Evolutionary conservation across 495 filamentous ascomycete genomes (phyloP), one percentile per base, ranked within the genome.

Genomic region (Xylaria cubensis): DNA sequence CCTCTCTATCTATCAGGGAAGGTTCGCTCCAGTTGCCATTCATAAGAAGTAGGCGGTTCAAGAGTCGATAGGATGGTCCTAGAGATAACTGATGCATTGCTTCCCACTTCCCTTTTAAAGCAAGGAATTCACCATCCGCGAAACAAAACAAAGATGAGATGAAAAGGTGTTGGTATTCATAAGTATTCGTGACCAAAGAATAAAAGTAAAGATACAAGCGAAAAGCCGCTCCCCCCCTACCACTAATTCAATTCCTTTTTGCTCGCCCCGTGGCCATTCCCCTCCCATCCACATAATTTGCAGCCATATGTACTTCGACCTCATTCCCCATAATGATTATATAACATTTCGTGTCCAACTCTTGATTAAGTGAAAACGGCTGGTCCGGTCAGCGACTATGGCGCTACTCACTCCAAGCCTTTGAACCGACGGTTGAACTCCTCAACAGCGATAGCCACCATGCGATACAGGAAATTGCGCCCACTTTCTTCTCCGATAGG

Each of bases 401-500:
- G n/a, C 36, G 12, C 15, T 24, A 39, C 32, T 50, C 24, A 55
- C 15, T 69, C 58, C 55, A 82, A 74, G 3, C 85, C 82, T 74
- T 77, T 77, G 48, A 86, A 89, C 65, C 86, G 78, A 36, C 86
- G 81, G 73, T 90, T 90, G 53, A 87, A 90, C 78, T 88, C 87
- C 69, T 87, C 83, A 9, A 90, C 88, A 34, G 87, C 88, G 6
- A 90, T 76, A 9, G 83, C 86, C 69, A 90, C 84, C 83, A 87
- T 87, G 68, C 79, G 79, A 70, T 90, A 99, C 74, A 99, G 82
- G 88, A 95, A 99, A 75, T 96, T 93, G 77, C 97, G 84, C 19
- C 89, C 88, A 74, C 90, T 92, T 84, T 97, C 97, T 78, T 98
- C 93, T 69, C 90, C 91, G 3, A 98, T 93, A 0, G 96, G 96